These are phyloP conservation scores for Ceratobasidium sp. DNA, from an alignment of 1,284 basidiomycete species.

Conservation along the genomic window DNA sequence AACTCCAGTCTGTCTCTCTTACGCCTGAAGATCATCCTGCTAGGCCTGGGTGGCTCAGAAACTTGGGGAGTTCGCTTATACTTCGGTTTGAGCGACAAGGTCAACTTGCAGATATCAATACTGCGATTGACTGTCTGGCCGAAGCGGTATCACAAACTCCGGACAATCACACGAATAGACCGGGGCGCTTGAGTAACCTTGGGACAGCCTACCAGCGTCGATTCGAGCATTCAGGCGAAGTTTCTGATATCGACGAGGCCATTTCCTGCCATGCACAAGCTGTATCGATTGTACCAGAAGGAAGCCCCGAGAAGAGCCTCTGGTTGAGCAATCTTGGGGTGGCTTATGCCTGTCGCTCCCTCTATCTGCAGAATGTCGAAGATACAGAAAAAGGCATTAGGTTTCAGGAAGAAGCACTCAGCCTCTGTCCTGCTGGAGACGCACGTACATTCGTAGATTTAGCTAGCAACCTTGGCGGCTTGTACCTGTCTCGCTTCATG, in stretches of 20 bases:
- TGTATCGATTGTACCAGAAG: neutral
- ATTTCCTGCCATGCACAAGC: neutral
- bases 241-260: slow-evolving; percentile 12
- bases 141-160: slow-evolving; percentile 8
- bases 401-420: neutral
- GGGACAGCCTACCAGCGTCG: neutral
- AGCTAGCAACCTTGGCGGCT: neutral
- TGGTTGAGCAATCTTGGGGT: slow-evolving; percentile 9
- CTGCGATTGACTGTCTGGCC: neutral
- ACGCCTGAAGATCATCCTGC: neutral
- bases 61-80: neutral
- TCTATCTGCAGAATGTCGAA: neutral
- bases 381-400: neutral
- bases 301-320: neutral
- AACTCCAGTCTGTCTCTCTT: neutral
- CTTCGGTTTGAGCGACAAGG: slow-evolving; percentile 1
- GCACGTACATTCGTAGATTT: neutral
- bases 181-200: slow-evolving; percentile 1
- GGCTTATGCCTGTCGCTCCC: neutral
- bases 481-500: neutral
- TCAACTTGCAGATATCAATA: neutral
- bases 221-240: neutral
- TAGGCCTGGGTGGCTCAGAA: slow-evolving; percentile 4
- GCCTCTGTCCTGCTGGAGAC: neutral
- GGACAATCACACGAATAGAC: neutral